Base-by-base conservation (phyloP, 768 basidiomycete genomes). In the Russula ochroleuca region DNA sequence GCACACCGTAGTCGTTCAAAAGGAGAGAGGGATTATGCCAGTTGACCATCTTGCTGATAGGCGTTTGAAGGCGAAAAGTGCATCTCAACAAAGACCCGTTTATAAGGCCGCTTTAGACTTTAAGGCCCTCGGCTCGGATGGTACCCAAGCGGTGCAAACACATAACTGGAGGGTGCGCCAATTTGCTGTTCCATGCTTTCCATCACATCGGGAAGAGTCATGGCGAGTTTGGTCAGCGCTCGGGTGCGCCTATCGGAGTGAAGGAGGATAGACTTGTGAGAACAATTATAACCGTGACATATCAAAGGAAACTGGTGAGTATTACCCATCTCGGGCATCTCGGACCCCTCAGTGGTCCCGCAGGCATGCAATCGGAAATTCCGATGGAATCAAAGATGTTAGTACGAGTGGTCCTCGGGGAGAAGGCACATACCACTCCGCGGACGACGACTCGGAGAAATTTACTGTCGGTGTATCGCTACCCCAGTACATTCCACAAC, bases 31-130 rank as follows among this genome's bases (percentile, higher is more conserved):
- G 47, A 33, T 64, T 21, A 6, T 59, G 43, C 57, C 57, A 64
- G 58, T 60, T 43, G 43, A 60, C 58, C 63, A 64, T 64, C n/a
- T 49, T 43, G 63, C 17, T 49, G 23, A 23, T 38, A n/a, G n/a
- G 13, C 6, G 15, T 21, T 21, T 1, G 50, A 14, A 37, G 58
- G 48, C 31, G 23, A 13, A 10, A 50, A 15, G 25, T 19, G 25
- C 7, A 28, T 50, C 31, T 35, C 28, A 11, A 35, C 10, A 23
- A 61, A 33, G 28, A 40, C 37, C 28, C 37, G 7, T 49, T 41
- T 62, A 50, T 50, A 62, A 15, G 61, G 47, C 21, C 11, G n/a
- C n/a, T n/a, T n/a, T n/a, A n/a, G n/a, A 3, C 8, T 49, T n/a
- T 35, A 15, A 21, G 10, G 10, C 21, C 8, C 11, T 13, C 21